Evolutionary conservation across 257 asterid genomes (phyloP), one percentile per base, ranked within the genome.

Genomic region (Plectranthus barbatus): DNA sequence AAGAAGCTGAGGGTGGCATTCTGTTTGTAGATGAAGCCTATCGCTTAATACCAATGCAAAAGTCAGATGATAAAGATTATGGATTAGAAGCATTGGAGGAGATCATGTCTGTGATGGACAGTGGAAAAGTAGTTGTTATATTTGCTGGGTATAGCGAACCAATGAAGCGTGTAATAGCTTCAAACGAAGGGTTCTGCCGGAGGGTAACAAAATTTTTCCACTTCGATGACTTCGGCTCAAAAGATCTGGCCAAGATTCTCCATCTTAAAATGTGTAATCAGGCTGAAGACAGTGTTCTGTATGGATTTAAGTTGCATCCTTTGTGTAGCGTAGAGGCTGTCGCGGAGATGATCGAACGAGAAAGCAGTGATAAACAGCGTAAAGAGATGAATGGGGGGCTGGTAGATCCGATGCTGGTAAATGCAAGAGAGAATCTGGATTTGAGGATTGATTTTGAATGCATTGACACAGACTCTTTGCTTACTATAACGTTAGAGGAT

Each of bases 111-210:
- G 82, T 86, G 58, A 88, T 88, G 97, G 98, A 92, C 80, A 77
- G 79, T 51, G 98, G 95, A 29, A 86, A 81, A 80, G 55, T 92
- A 4, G 97, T 92, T 0, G 98, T 88, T 7, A 88, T 92, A 44
- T 92, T 92, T 73, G 98, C 99, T 8, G 99, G 99, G 31, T 92
- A 92, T 13, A 82, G 90, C n/a, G 93, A 89, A 76, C 97, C 97
- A 34, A 89, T 92, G 99, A 85, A 83, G 71, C 95, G 95, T 0
- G 94, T 92, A 12, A 86, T 89, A 46, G 29, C 82, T 56, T 89
- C 97, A 9, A 92, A 92, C 0, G 95, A 89, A 69, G 99, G 99
- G 55, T 85, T 92, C 72, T 81, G 97, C 79, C 79, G 99, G 70
- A 80, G 99, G 68, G 95, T 92, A 47, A 89, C 99, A 0, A 89